These are phyloP conservation scores for Globisporangium spiculum DNA, from an alignment of 352 stramenopile genomes.

Conservation along the genomic window DNA sequence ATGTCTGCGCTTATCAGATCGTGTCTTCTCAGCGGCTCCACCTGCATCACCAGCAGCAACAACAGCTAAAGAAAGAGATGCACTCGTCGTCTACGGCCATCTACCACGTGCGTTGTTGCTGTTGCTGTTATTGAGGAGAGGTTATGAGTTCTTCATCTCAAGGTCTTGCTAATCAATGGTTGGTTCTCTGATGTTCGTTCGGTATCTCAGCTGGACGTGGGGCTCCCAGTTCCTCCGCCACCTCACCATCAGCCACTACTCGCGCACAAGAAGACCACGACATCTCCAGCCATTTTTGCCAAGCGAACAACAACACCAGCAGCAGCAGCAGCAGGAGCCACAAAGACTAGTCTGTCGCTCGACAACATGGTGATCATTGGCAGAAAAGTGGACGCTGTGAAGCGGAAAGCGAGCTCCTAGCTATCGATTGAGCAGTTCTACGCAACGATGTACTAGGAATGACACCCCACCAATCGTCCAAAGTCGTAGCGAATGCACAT, in stretches of 20 bases:
- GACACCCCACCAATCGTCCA: slow-evolving; percentile 4
- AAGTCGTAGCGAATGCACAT: too few relatives aligned
- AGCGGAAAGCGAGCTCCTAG: not conserved
- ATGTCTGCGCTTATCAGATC: not conserved
- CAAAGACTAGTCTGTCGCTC: not conserved
- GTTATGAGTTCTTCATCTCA: not conserved
- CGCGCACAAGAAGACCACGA: not conserved
- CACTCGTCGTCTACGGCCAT: not conserved
- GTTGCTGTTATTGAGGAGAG: not conserved
- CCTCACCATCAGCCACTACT: not conserved
- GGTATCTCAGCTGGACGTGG: not conserved
- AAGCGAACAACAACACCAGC: not conserved
- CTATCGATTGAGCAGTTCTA: not conserved
- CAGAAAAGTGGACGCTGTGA: slow-evolving; percentile 4
- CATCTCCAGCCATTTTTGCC: not conserved
- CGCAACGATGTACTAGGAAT: not conserved
- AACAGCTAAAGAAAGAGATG: not conserved
- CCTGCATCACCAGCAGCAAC: slow-evolving; percentile 14
- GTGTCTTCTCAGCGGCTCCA: slow-evolving; percentile 9
- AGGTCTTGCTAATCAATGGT: not conserved
- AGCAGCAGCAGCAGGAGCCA: not conserved
- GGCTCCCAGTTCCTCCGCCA: not conserved
- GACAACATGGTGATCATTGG: slow-evolving; percentile 16
- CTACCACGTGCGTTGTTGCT: not conserved
- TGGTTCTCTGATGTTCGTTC: not conserved